Base-by-base conservation (phyloP, 176 grass and related monocot species). In the Eragrostis nindensis region DNA sequence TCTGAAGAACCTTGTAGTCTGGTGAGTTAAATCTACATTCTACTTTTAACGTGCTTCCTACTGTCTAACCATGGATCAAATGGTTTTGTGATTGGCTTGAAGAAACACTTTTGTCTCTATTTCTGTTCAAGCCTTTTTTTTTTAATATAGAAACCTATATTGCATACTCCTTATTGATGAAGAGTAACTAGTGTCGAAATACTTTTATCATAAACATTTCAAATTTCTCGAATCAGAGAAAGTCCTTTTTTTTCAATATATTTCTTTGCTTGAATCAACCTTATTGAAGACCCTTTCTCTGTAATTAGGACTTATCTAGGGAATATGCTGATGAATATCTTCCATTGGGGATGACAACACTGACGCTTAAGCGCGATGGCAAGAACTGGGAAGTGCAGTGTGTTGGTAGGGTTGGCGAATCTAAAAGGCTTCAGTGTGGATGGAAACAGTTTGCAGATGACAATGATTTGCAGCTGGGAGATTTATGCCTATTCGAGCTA, bases 401-500 rank as follows among this genome's bases (percentile, higher is more conserved):
- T 7, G 3, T 14, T 25, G 12, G 18, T 67, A 25, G 6, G 3
- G 13, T 2, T 2, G 1, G 3, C 0, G 47, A 21, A 19, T 0
- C 5, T 14, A 61, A 21, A 82, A 76, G 5, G 45, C 6, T 87
- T 24, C 0, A 5, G 0, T 15, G 3, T 45, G 79, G 79, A 13
- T 93, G 80, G 87, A 9, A 2, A 3, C 13, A 48, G 1, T 87
- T 90, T n/a, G 80, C 52, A 16, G 3, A 6, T n/a, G 84, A 78
- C 22, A 93, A 87, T 27, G 77, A 52, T 19, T 52, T 93, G 66
- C 15, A 3, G 16, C 8, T 87, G 6, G 91, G 84, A 46, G 66
- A 91, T 56, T 46, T 91, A 29, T 91, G 85, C 54, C 53, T 91
- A 56, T 88, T 88, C 18, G 85, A 91, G 57, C 77, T 68, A 36